Percentiles rank a stretch among this genome's conserved stretches.
phyloP scores from a whole-genome alignment of 495 filamentous ascomycete species.

The Daldinia caldariorum region DNA sequence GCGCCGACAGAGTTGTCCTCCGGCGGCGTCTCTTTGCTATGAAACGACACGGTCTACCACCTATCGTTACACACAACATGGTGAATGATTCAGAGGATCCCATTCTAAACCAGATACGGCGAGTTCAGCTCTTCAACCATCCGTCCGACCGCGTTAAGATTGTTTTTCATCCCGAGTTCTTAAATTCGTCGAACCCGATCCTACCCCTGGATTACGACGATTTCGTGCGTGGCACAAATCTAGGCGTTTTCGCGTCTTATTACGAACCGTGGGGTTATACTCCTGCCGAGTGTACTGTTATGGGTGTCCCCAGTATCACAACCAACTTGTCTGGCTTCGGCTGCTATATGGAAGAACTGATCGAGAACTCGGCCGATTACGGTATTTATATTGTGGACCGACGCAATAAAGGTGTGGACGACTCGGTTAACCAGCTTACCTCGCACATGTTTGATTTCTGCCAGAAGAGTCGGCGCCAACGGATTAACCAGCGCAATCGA shows the following conservation, averaged over 20 bases:
- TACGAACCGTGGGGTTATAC: conserved; percentile 99
- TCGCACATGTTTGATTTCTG: conserved; percentile 96
- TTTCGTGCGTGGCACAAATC: conserved; percentile 94
- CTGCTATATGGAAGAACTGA: conserved; percentile 99
- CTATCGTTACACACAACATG: conserved; percentile 99
- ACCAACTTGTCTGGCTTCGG: conserved; percentile 98
- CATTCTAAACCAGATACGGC: conserved; percentile 93
- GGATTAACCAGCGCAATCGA: conserved; percentile 98
- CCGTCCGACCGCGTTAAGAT: conserved; percentile 95
- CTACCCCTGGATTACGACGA: conserved; percentile 97
- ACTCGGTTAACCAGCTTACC: conserved; percentile 93
- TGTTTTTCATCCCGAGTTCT: conserved; percentile 97
- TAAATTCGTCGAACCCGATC: conserved; percentile 94
- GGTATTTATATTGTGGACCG: conserved; percentile 99
- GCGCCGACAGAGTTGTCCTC: conserved; percentile 91
- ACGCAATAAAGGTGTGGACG: conserved; percentile 93
- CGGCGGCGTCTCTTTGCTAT: conserved; percentile 92
- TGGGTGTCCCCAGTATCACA: conserved; percentile 98
- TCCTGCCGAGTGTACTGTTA: conserved; percentile 97
- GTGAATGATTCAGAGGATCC: conserved; percentile 91
- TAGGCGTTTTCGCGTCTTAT: conserved; percentile 96
- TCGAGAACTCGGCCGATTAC: conserved; percentile 97
- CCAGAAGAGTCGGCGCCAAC: conserved; percentile 90
- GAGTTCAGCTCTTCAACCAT: conserved; percentile 97
- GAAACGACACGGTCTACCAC: conserved; percentile 88